Base-by-base conservation (phyloP, 306 rosid species). In the Pyrus pyrifolia region DNA sequence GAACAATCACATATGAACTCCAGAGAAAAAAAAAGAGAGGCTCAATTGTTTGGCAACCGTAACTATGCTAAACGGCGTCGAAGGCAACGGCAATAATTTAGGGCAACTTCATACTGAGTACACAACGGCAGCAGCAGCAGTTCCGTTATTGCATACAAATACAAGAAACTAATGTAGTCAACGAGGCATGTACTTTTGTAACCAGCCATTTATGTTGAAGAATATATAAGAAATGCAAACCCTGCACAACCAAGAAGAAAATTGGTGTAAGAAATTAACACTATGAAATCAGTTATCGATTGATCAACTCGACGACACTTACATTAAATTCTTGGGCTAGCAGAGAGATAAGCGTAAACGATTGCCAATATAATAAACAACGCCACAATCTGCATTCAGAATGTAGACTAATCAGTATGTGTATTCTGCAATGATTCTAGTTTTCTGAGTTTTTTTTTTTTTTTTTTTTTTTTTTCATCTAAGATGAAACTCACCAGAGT, bases 351-450 rank as follows among this genome's bases (percentile, higher is more conserved):
- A 19, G 94, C 88, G 62, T 80, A 83, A 42, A 89, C 42, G 84
- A 90, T 80, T 74, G 93, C 79, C 66, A 93, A 60, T 22, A 83
- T 30, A 73, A 89, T 70, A 70, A 85, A 25, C 81, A 93, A 60
- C 6, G 89, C 38, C 81, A 89, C 23, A 80, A 90, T 81, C 97
- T 93, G 91, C 91, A 89, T 75, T 63, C 71, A 55, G 31, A 71
- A 66, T 64, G 51, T 15, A 57, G 10, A 13, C 61, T 55, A 17
- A 75, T 85, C 68, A 72, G 82, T 84, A 66, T 23, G 69, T 63
- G 45, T 60, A 45, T 68, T 67, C 53, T 6, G 25, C 25, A 60
- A 33, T 40, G 25, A 61, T 31, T 6, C 62, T 69, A 15, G 25
- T 35, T 75, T 14, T 52, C 19, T 38, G 21, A 6, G 55, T 69